A percentile compares a stretch with the other conserved stretches of the same genome.
These are phyloP conservation scores for Candida schatavii DNA, from an alignment of 805 yeast species.

Conservation along the genomic window DNA sequence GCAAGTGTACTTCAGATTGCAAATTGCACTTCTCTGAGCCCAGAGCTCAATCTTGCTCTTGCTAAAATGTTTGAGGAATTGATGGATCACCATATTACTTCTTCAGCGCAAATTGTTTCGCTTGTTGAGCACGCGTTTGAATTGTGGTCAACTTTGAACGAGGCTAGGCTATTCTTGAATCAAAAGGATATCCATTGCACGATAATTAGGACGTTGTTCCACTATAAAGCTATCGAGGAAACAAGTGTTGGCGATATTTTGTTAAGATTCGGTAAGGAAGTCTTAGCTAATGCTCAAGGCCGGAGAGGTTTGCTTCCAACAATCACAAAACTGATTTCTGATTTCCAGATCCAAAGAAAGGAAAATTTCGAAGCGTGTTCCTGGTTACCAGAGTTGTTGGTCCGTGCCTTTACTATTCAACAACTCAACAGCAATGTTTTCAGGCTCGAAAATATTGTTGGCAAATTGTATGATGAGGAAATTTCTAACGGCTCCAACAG, in stretches of 20 bases:
- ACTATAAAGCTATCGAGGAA: slow-evolving; percentile 35
- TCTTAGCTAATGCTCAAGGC: slow-evolving; percentile 50
- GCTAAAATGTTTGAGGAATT: slow-evolving; percentile 16
- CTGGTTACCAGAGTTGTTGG: slow-evolving; percentile 55
- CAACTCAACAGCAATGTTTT: slow-evolving; percentile 60
- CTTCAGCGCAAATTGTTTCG: slow-evolving; percentile 8
- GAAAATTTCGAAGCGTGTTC: slow-evolving; percentile 34
- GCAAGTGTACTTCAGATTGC: background rate
- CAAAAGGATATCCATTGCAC: slow-evolving; percentile 62
- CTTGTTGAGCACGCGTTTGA: slow-evolving; percentile 33
- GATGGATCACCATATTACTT: slow-evolving; percentile 8
- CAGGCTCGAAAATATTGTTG: slow-evolving; percentile 56
- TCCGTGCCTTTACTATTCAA: slow-evolving; percentile 41
- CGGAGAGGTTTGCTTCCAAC: slow-evolving; percentile 69
- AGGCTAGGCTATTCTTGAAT: slow-evolving; percentile 59
- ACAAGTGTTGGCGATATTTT: slow-evolving; percentile 32
- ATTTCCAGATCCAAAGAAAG: slow-evolving; percentile 35
- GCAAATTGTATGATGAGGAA: slow-evolving; percentile 46
- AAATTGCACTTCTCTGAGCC: slow-evolving; percentile 4
- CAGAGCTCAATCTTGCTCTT: slow-evolving; percentile 22
- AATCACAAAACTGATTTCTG: slow-evolving; percentile 45
- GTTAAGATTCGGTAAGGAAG: slow-evolving; percentile 35
- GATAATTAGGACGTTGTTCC: slow-evolving; percentile 51
- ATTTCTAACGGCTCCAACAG: slow-evolving; percentile 27
- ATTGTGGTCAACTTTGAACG: slow-evolving; percentile 59